phyloP scores from a whole-genome alignment of 352 stramenopile species.

The Globisporangium barbulae region DNA sequence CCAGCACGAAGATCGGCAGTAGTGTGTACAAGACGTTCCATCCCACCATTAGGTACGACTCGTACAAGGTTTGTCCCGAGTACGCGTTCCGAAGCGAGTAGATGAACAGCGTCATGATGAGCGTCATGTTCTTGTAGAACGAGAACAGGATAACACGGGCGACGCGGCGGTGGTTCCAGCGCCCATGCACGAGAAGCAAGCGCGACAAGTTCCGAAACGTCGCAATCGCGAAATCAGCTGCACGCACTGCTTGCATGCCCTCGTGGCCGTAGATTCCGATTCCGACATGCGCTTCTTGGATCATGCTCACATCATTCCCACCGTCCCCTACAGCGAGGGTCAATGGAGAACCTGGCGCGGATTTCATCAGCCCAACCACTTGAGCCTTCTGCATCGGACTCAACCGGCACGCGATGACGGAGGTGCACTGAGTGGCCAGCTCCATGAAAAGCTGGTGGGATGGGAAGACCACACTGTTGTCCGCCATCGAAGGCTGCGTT shows the following conservation, averaged over 20 bases:
- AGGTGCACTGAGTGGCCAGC: slow-evolving; percentile 80
- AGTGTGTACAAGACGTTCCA: slow-evolving; percentile 96
- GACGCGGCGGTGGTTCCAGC: slow-evolving; percentile 84
- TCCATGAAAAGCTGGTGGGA: slow-evolving; percentile 77
- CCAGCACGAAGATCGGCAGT: slow-evolving; percentile 91
- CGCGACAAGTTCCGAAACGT: slow-evolving; percentile 79
- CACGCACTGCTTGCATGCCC: slow-evolving; percentile 88
- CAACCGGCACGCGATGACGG: slow-evolving; percentile 84
- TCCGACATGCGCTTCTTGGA: slow-evolving; percentile 98
- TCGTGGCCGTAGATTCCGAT: slow-evolving; percentile 99
- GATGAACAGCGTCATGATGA: slow-evolving; percentile 94
- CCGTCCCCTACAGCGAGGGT: slow-evolving; percentile 98
- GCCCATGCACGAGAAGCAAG: slow-evolving; percentile 75
- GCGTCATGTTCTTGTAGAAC: slow-evolving; percentile 91
- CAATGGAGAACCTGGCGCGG: slow-evolving; percentile 54
- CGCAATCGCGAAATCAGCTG: slow-evolving; percentile 82
- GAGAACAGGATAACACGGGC: slow-evolving; percentile 82
- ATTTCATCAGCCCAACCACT: slow-evolving; percentile 93
- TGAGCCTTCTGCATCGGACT: slow-evolving; percentile 92
- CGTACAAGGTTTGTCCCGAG: slow-evolving; percentile 88
- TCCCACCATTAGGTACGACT: slow-evolving; percentile 87
- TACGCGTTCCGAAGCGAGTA: slow-evolving; percentile 88
- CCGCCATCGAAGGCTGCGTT: slow-evolving; percentile 30
- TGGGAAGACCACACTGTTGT: slow-evolving; percentile 21
- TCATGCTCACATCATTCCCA: slow-evolving; percentile 99